Evolutionary conservation across 257 asterid genomes (phyloP).

Genomic region (Solanum sitiens): DNA sequence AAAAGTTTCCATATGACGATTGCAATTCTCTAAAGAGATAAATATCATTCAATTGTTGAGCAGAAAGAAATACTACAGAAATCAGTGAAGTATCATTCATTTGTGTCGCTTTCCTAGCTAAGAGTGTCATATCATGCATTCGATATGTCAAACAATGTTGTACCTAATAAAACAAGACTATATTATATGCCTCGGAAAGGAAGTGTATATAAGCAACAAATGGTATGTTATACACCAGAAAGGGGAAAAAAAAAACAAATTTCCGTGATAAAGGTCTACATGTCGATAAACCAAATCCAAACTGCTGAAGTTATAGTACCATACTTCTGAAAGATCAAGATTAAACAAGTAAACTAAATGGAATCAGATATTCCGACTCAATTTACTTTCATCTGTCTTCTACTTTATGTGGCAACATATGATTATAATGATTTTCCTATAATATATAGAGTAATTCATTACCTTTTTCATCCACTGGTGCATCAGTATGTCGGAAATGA

Average conservation of each 20-base stretch:
- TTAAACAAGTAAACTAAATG: background rate
- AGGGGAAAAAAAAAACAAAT: background rate
- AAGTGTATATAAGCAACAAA: background rate
- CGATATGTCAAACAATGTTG: background rate
- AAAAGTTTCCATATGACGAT: background rate
- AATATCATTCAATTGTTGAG: background rate
- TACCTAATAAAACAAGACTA: background rate
- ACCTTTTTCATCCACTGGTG: conserved; percentile 21
- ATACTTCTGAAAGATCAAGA: background rate
- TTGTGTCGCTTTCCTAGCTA: background rate
- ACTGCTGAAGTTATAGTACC: background rate
- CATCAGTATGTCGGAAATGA: background rate
- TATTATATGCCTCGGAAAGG: background rate
- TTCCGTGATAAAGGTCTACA: background rate
- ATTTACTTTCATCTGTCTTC: background rate
- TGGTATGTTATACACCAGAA: background rate
- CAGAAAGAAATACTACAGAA: background rate
- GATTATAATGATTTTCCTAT: background rate
- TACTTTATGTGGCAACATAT: background rate
- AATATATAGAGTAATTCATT: background rate
- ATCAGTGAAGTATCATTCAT: background rate
- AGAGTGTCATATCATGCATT: background rate
- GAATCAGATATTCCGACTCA: background rate
- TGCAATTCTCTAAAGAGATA: background rate
- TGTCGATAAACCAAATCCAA: background rate